These are phyloP conservation scores for Hemileccinum rubropunctum DNA, from an alignment of 768 basidiomycete species.

Conservation along the genomic window DNA sequence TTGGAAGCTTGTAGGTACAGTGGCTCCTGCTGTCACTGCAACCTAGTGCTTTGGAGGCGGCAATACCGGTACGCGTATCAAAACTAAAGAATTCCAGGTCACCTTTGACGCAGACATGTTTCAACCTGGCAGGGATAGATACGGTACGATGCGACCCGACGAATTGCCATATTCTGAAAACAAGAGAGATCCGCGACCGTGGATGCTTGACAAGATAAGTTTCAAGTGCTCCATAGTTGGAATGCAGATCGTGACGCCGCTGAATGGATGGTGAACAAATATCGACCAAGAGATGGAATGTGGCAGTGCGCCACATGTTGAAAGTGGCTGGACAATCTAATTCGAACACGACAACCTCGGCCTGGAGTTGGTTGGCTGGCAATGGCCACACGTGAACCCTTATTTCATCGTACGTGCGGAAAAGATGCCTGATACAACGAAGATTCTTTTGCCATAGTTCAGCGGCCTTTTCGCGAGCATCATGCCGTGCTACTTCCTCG, in stretches of 20 bases:
- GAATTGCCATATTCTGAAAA: slow-evolving; percentile 34
- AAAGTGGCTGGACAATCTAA: slow-evolving; percentile 36
- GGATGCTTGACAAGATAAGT: too few relatives aligned
- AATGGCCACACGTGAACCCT: slow-evolving; percentile 45
- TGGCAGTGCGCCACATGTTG: slow-evolving; percentile 34
- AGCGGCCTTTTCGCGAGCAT: slow-evolving; percentile 17
- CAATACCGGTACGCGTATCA: slow-evolving; percentile 16
- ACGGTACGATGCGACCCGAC: slow-evolving; percentile 29
- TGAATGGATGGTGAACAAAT: slow-evolving; percentile 35
- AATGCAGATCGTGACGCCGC: slow-evolving; percentile 35
- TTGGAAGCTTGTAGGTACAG: slow-evolving; percentile 34
- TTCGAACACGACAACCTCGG: slow-evolving; percentile 40
- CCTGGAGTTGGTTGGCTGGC: slow-evolving; percentile 23
- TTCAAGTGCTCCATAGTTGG: too few relatives aligned
- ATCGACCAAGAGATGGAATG: slow-evolving; percentile 32
- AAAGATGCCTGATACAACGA: background rate
- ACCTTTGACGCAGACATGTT: slow-evolving; percentile 29
- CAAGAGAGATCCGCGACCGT: slow-evolving; percentile 32
- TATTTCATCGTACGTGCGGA: slow-evolving; percentile 24
- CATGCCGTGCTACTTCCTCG: slow-evolving; percentile 19
- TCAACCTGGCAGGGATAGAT: slow-evolving; percentile 16
- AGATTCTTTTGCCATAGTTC: slow-evolving; percentile 28
- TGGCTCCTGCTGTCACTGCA: slow-evolving; percentile 7
- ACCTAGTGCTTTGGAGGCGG: slow-evolving; percentile 14
- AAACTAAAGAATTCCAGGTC: slow-evolving; percentile 30